Base-by-base conservation (phyloP, 352 stramenopile species). In the Blastocystis sp. region DNA sequence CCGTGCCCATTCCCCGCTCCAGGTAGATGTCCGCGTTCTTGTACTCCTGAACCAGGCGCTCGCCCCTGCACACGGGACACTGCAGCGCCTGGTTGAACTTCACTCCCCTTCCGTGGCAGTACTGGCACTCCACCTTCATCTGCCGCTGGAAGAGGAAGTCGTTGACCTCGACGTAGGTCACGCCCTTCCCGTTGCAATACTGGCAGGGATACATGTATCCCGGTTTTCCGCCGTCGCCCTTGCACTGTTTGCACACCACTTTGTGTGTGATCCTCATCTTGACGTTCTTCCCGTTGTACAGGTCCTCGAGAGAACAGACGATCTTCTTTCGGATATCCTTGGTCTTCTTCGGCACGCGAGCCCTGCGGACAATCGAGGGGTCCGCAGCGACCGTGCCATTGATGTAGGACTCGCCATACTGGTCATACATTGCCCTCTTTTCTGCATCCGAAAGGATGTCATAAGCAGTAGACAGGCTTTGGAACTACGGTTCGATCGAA, bases 221-320 rank as follows among this genome's bases (percentile, higher is more conserved):
- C 59, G 95, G 91, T 59, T 97, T 96, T 48, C 97, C 95, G 45
- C 94, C 94, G 60, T 91, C 91, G 61, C 94, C 94, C 40, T 95
- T 92, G 89, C 94, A 97, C 81, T 92, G 91, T 42, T 90, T 90
- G 76, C 94, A 97, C 4, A 96, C 89, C 87, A 96, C 94, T 89
- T 98, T 96, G 54, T 96, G 95, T 89, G 96, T 98, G 74, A 99
- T 95, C 3, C 95, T 95, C 34, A 99, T 91, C 89, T 98, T 98
- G 74, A 98, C 94, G 4, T 95, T 99, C 91, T 99, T 99, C 89
- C 97, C 97, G 89, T 98, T 98, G 93, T 98, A 99, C 68, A 99
- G 91, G 90, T 99, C 96, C 91, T 99, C 96, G 60, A 99, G 92
- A 71, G 94, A 97, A 38, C 98, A 95, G 90, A 97, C 97, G 81